Base-by-base conservation (phyloP, 768 basidiomycete genomes). In the Suillus luteus region DNA sequence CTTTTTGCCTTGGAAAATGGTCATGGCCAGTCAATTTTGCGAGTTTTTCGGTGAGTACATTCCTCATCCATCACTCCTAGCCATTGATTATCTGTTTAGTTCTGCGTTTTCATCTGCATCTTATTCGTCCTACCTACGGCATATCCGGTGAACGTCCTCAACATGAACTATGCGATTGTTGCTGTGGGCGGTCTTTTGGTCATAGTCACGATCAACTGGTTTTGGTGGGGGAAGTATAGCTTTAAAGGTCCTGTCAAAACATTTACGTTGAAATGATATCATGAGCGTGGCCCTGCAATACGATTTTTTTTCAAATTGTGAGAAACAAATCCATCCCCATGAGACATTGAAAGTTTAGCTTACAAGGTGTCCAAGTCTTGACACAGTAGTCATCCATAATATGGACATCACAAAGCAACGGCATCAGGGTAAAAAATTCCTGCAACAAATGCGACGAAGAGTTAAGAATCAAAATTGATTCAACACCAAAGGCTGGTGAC, bases 131-230 rank as follows among this genome's bases (percentile, higher is more conserved):
- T 86, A 27, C 85, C 85, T 7, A 86, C 86, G n/a, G 77, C 81
- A 1, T 78, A 77, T 58, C 86, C 85, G 0, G 84, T 84, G 24
- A 82, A 73, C 48, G 65, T 74, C 55, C 69, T 79, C 55, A 82
- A 84, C 71, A 87, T 86, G 85, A 86, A 86, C 71, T 86, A 87
- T 63, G 77, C 85, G 0, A 75, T 86, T 58, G 78, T 86, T 5
- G 84, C 85, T 5, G 75, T 86, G n/a, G 84, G 83, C 4, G 82
- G 75, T 0, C 73, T 85, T 12, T 65, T 78, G 31, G 37, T 84
- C 38, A 68, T 86, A n/a, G 83, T 85, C 19, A 71, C 72, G 6
- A 38, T 78, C 1, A 81, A 80, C 37, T 85, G 84, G 85, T 24
- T 76, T 8, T 64, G 77, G 48, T 85, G 83, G 84, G 83, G 84